Percentiles rank a stretch among this genome's conserved stretches.
Conservation (phyloP, 2,329 filamentous ascomycete species). For the Beauveria medogensis region DNA sequence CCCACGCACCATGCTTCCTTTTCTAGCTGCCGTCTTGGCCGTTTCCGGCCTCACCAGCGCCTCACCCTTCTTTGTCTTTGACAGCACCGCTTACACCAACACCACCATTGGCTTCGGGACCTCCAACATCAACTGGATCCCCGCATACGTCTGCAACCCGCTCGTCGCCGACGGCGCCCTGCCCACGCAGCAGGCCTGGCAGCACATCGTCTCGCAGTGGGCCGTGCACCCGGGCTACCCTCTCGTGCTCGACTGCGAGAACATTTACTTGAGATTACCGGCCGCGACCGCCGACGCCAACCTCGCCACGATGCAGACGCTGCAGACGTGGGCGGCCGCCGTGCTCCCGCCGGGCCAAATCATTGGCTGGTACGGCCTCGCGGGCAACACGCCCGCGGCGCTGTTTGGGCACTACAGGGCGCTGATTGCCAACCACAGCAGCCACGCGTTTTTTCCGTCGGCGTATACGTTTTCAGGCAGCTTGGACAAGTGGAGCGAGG, state of each 20-base stretch:
- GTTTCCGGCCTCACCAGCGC: neutral
- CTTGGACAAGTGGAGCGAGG: neutral
- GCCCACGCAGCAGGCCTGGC: conserved; percentile 1
- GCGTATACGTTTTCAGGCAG: conserved; percentile 7
- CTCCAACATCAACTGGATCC: conserved; percentile 11
- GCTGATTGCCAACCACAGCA: conserved; percentile 8
- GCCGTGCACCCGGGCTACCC: conserved; percentile 6
- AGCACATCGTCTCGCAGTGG: conserved; percentile 6
- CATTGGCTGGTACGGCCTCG: conserved; percentile 12
- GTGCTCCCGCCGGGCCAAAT: conserved; percentile 6
- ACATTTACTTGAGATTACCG: neutral
- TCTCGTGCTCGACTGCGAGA: conserved; percentile 11
- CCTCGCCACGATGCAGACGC: conserved; percentile 2
- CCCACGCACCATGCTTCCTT: neutral
- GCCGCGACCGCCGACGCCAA: conserved; percentile 5
- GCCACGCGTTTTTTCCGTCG: conserved; percentile 9
- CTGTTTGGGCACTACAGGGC: conserved; percentile 4
- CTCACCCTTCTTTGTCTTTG: conserved; percentile 6
- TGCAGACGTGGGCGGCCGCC: conserved; percentile 10
- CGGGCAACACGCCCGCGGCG: neutral
- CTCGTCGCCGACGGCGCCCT: neutral
- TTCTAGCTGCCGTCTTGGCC: neutral
- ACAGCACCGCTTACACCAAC: conserved; percentile 10
- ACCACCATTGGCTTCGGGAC: conserved; percentile 9
- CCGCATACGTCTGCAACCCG: conserved; percentile 6